Conservation (phyloP, 2,329 filamentous ascomycete species). For the Pezicula neosporulosa region DNA sequence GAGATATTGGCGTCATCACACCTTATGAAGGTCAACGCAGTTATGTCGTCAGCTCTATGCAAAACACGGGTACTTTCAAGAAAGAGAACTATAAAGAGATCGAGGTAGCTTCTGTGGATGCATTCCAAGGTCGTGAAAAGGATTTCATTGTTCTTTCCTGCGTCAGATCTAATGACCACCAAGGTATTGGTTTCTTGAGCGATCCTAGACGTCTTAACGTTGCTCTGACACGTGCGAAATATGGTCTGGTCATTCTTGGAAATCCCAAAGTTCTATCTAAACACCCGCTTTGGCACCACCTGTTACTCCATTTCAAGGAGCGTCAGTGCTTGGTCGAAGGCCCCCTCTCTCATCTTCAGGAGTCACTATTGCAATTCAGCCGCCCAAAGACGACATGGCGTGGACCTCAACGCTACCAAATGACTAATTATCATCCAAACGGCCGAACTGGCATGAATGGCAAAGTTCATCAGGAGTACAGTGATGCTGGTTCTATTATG, state of each 20-base stretch:
- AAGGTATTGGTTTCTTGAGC: conserved; percentile 97
- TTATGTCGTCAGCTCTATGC: conserved; percentile 99
- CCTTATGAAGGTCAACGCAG: conserved; percentile 98
- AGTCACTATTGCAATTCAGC: conserved; percentile 91
- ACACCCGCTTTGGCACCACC: conserved; percentile 95
- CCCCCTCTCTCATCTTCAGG: conserved; percentile 91
- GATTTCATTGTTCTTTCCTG: conserved; percentile 98
- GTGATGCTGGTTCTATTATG: conserved; percentile 81
- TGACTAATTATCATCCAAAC: conserved; percentile 57
- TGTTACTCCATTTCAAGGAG: conserved; percentile 95
- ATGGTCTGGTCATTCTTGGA: conserved; percentile 91
- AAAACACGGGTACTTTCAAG: conserved; percentile 93
- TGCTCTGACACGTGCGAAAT: conserved; percentile 93
- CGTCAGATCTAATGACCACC: conserved; percentile 97
- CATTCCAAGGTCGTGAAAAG: conserved; percentile 98
- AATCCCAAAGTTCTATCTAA: conserved; percentile 98
- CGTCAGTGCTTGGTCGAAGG: conserved; percentile 94
- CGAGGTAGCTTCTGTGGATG: conserved; percentile 96
- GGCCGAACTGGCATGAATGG: conserved; percentile 26
- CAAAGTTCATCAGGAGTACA: conserved; percentile 27
- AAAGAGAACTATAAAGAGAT: conserved; percentile 99
- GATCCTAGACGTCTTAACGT: conserved; percentile 97
- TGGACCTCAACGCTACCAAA: conserved; percentile 81
- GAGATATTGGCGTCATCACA: conserved; percentile 95
- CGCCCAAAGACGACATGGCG: conserved; percentile 91